Evolutionary conservation across 2,329 filamentous ascomycete genomes (phyloP).

Genomic region (Stemphylium vesicarium): DNA sequence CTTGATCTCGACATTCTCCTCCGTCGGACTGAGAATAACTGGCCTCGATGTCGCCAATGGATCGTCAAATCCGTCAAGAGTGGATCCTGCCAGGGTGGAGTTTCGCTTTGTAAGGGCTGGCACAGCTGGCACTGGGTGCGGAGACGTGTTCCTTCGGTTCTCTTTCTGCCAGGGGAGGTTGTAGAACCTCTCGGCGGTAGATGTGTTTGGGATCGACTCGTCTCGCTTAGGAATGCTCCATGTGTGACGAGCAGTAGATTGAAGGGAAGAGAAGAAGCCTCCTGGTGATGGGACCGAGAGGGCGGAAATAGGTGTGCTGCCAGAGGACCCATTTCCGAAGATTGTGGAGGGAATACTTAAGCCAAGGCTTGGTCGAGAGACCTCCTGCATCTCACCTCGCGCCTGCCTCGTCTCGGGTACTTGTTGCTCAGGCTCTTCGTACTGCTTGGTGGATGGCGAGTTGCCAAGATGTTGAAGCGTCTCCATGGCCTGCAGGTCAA

Average conservation of each 20-base stretch:
- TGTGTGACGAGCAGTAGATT: slow-evolving; percentile 75
- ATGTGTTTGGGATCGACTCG: slow-evolving; percentile 74
- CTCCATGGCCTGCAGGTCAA: slow-evolving; percentile 81
- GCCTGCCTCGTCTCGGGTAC: slow-evolving; percentile 49
- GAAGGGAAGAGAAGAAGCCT: slow-evolving; percentile 88
- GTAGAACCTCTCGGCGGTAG: slow-evolving; percentile 92
- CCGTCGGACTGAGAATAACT: slow-evolving; percentile 36
- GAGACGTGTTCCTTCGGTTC: slow-evolving; percentile 41
- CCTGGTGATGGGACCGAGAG: slow-evolving; percentile 91
- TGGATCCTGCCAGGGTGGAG: slow-evolving; percentile 41
- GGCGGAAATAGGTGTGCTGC: slow-evolving; percentile 71
- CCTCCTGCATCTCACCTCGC: slow-evolving; percentile 68
- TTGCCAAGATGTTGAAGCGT: slow-evolving; percentile 74
- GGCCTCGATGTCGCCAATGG: slow-evolving; percentile 41
- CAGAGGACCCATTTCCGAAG: slow-evolving; percentile 45
- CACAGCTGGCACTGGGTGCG: slow-evolving; percentile 22
- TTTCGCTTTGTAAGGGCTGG: slow-evolving; percentile 27
- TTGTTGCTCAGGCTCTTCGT: slow-evolving; percentile 28
- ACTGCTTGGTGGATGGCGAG: slow-evolving; percentile 30
- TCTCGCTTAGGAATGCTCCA: slow-evolving; percentile 68
- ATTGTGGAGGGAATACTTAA: slow-evolving; percentile 33
- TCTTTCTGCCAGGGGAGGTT: slow-evolving; percentile 74
- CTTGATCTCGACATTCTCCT: slow-evolving; percentile 54
- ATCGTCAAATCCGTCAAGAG: slow-evolving; percentile 43
- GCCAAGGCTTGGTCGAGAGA: slow-evolving; percentile 57